Conservation (phyloP, 2,329 filamentous ascomycete genomes). For the Beauveria medogensis region DNA sequence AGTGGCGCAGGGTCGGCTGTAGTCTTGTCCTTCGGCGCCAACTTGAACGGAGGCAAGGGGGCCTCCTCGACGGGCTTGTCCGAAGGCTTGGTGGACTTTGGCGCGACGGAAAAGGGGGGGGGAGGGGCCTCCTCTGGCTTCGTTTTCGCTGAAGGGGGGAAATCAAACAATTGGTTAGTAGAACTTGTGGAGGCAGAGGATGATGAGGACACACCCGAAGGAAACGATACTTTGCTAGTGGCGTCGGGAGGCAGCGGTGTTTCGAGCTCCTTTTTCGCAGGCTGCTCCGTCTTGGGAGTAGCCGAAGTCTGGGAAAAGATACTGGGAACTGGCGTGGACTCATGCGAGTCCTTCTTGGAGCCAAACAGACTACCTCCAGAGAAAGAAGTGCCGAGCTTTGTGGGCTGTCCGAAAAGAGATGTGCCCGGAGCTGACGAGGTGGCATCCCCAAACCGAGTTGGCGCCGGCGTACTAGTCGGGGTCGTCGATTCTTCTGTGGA, state of each 20-base stretch:
- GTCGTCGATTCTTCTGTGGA: conserved; percentile 30
- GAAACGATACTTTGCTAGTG: conserved; percentile 40
- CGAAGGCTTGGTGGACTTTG: background rate
- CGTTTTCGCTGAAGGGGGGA: conserved; percentile 18
- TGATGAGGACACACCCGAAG: conserved; percentile 37
- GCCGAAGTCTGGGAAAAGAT: conserved; percentile 20
- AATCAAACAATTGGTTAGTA: conserved; percentile 21
- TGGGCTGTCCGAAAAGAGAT: conserved; percentile 28
- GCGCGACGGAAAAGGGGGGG: conserved; percentile 8
- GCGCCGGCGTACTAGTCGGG: conserved; percentile 44
- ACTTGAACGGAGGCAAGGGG: conserved; percentile 11
- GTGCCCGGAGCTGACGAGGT: conserved; percentile 25
- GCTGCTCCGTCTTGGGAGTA: conserved; percentile 21
- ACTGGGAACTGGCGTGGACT: conserved; percentile 17
- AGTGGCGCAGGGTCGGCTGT: conserved; percentile 18
- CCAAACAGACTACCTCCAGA: conserved; percentile 21
- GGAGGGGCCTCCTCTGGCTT: conserved; percentile 13
- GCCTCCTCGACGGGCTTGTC: conserved; percentile 16
- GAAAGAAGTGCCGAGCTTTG: conserved; percentile 17
- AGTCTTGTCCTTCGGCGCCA: conserved; percentile 18
- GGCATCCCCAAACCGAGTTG: conserved; percentile 36
- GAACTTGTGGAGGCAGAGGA: conserved; percentile 33
- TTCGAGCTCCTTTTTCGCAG: conserved; percentile 27
- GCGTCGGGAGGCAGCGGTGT: conserved; percentile 39
- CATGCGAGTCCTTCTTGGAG: conserved; percentile 18